Base-by-base conservation (phyloP, 371 early-diverging fungal species). In the Vairimorpha necatrix region DNA sequence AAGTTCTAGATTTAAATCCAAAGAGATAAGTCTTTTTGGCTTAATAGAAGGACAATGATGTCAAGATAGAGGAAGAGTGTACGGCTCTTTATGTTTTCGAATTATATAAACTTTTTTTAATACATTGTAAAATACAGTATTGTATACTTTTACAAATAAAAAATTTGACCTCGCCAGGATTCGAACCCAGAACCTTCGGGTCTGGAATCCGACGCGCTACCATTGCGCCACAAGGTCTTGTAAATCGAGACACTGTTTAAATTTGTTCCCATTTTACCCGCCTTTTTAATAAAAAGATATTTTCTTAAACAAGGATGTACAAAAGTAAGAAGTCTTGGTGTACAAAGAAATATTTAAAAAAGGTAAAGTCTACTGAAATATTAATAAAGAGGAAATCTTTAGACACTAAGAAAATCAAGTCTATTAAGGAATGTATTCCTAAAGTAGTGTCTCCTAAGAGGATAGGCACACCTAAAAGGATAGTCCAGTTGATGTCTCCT, bases 151-250 rank as follows among this genome's bases (percentile, higher is more conserved):
- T n/a, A n/a, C 46, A 50, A 24, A 13, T 20, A 38, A 54, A 33
- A 68, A 60, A 71, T 48, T 39, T 79, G 80, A 80, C 76, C 76
- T 46, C 68, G 72, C 32, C 34, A 73, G 78, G 81, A 72, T 60
- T 81, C 63, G 81, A 81, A 81, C 81, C 78, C 53, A 65, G 50
- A 79, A 77, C 81, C 81, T 69, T 67, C 72, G 73, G 81, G 76
- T 53, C 76, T 76, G 81, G 76, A 81, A 76, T 81, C 81, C 72
- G 72, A 77, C 56, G 78, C 81, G 81, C 81, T 81, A 77, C 81
- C 81, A 78, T 79, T 81, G 81, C 75, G 81, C 81, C 81, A 81
- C 72, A 61, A 56, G 65, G 76, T 69, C 80, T 53, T 53, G n/a
- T n/a, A n/a, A n/a, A n/a, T n/a, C n/a, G n/a, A n/a, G n/a, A n/a